These are phyloP conservation scores for Viola odorata DNA, from an alignment of 345 rosid genomes.

Conservation along the genomic window DNA sequence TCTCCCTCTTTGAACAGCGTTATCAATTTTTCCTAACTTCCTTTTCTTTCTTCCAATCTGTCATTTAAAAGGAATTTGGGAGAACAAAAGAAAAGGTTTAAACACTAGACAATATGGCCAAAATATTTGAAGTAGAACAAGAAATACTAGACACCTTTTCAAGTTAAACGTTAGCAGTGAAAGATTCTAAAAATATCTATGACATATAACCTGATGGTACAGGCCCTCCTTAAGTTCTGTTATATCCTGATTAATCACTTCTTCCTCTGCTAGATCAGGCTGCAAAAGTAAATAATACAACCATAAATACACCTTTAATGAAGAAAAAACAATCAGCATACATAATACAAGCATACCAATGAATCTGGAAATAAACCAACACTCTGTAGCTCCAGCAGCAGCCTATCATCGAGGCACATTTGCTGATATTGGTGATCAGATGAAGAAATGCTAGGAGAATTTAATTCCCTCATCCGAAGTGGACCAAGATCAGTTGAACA, in stretches of 20 bases:
- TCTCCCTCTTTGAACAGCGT: constrained; percentile 42
- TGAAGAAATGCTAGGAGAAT: constrained; percentile 35
- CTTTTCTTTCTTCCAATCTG: constrained; percentile 60
- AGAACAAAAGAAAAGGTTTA: too few relatives aligned
- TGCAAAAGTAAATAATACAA: constrained; percentile 22
- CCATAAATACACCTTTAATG: background rate
- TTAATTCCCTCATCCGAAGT: constrained; percentile 47
- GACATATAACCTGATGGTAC: constrained; percentile 55
- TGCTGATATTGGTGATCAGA: constrained; percentile 62
- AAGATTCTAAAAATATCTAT: background rate
- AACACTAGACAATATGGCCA: too few relatives aligned
- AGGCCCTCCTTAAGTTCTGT: constrained; percentile 63
- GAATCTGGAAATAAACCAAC: constrained; percentile 78
- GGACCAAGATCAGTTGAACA: constrained; percentile 52
- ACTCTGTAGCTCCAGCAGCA: constrained; percentile 80
- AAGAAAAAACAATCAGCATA: background rate
- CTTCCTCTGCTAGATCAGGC: constrained; percentile 90
- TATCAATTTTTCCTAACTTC: constrained; percentile 55
- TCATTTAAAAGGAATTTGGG: background rate
- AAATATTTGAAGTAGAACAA: too few relatives aligned
- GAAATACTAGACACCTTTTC: background rate
- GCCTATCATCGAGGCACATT: constrained; percentile 69
- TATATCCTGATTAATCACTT: constrained; percentile 56
- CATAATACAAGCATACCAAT: constrained; percentile 46
- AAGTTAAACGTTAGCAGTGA: background rate